phyloP scores from a whole-genome alignment of 331 rosid genomes.

The Telfairia occidentalis region DNA sequence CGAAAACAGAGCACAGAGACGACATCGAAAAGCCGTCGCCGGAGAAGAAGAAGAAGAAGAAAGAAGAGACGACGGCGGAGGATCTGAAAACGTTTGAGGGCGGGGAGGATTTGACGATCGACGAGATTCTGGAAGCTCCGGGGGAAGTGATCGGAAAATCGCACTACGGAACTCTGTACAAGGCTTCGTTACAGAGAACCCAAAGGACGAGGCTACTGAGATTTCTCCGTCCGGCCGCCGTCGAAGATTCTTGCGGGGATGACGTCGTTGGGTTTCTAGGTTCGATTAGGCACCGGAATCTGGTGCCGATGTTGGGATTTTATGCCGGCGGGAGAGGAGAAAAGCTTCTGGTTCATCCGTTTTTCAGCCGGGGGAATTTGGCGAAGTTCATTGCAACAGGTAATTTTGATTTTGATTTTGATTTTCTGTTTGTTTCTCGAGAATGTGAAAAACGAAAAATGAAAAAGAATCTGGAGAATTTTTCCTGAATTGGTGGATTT shows the following conservation, averaged over 20 bases:
- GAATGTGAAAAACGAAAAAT: not conserved
- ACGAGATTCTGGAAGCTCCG: constrained; percentile 86
- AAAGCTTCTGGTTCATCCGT: constrained; percentile 91
- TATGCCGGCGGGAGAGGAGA: constrained; percentile 89
- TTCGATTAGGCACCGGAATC: constrained; percentile 53
- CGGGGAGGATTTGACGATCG: constrained; percentile 59
- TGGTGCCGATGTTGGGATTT: constrained; percentile 82
- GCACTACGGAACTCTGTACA: constrained; percentile 66
- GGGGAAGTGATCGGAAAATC: constrained; percentile 97
- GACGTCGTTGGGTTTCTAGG: constrained; percentile 42
- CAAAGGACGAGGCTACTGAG: constrained; percentile 50
- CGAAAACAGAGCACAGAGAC: constrained; percentile 25
- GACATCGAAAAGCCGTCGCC: constrained; percentile 25
- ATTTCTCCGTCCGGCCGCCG: constrained; percentile 71
- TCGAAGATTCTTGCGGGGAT: constrained; percentile 40
- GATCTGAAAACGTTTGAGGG: constrained; percentile 51
- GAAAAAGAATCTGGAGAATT: not conserved
- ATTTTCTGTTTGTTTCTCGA: constrained; percentile 10
- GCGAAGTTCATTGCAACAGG: constrained; percentile 75
- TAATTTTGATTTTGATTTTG: constrained; percentile 12
- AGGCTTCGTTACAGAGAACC: constrained; percentile 60
- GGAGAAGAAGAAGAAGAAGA: constrained; percentile 23
- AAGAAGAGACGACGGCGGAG: constrained; percentile 12
- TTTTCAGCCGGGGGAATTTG: constrained; percentile 55
- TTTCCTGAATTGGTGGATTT: not conserved